These are phyloP conservation scores for Xylaria sp. DNA, from an alignment of 2,329 filamentous ascomycete species.

Conservation along the genomic window DNA sequence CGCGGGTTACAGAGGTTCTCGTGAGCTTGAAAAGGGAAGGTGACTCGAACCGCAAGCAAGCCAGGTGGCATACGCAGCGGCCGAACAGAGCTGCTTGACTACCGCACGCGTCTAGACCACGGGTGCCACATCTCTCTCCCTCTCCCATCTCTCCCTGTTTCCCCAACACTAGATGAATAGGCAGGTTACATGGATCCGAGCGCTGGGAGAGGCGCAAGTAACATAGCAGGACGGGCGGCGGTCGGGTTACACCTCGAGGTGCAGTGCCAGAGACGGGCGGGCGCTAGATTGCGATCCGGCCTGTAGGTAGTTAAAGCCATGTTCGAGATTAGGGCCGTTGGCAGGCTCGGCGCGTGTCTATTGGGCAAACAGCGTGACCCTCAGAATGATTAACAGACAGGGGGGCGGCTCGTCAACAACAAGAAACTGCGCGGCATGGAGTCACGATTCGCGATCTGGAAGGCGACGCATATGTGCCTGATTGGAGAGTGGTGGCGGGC, in stretches of 20 bases:
- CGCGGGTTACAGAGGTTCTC: slow-evolving; percentile 28
- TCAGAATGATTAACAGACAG: slow-evolving; percentile 15
- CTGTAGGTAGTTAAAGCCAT: background rate
- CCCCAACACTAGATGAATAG: background rate
- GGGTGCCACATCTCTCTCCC: slow-evolving; percentile 10
- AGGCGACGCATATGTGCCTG: slow-evolving; percentile 15
- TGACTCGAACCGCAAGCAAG: slow-evolving; percentile 24
- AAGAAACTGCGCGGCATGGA: slow-evolving; percentile 6
- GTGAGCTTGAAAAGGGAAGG: slow-evolving; percentile 29
- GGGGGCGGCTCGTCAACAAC: slow-evolving; percentile 9
- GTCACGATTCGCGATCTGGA: slow-evolving; percentile 3
- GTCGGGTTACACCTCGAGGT: slow-evolving; percentile 25
- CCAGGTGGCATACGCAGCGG: slow-evolving; percentile 22
- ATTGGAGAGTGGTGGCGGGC: slow-evolving; percentile 14
- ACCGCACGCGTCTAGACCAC: slow-evolving; percentile 27
- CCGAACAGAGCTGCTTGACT: slow-evolving; percentile 12
- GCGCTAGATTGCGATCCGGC: slow-evolving; percentile 16
- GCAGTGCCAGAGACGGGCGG: slow-evolving; percentile 17
- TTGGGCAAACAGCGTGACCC: slow-evolving; percentile 24
- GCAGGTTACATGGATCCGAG: slow-evolving; percentile 3
- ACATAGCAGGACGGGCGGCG: slow-evolving; percentile 21
- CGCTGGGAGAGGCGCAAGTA: slow-evolving; percentile 4
- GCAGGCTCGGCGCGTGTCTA: slow-evolving; percentile 20
- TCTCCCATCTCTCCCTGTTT: too few species aligned
- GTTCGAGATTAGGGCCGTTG: slow-evolving; percentile 3